Evolutionary conservation across 2,329 filamentous ascomycete species (phyloP).

Genomic region (Scedosporium minutisporum): DNA sequence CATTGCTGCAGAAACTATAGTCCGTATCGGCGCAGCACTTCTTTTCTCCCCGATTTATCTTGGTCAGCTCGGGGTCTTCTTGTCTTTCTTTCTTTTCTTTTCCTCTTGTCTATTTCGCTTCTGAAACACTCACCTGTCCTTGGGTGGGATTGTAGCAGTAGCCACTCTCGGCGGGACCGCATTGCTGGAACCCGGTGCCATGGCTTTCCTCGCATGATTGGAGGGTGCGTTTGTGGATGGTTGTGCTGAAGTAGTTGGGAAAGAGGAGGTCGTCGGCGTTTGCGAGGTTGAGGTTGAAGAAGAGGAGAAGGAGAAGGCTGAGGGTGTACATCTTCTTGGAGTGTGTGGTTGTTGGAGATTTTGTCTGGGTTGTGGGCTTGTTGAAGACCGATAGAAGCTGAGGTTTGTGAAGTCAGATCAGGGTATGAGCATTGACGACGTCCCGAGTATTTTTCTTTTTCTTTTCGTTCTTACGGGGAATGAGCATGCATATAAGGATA

Average conservation of each 20-base stretch:
- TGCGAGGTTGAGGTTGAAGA: not conserved
- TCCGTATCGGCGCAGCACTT: constrained; percentile 2
- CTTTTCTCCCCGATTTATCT: not conserved
- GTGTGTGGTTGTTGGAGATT: too few relatives aligned
- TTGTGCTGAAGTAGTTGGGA: not conserved
- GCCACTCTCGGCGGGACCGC: constrained; percentile 2
- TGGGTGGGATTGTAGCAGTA: constrained; percentile 3
- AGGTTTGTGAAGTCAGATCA: not conserved
- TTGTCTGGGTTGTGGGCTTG: too few relatives aligned
- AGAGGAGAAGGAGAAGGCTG: not conserved
- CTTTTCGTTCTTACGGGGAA: not conserved
- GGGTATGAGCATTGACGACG: not conserved
- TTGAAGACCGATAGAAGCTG: too few relatives aligned
- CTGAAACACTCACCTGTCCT: not conserved
- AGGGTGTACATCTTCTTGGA: not conserved
- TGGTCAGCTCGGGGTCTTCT: not conserved
- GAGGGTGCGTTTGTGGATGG: not conserved
- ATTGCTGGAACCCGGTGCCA: constrained; percentile 2
- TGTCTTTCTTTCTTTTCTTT: not conserved
- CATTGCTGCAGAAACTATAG: not conserved
- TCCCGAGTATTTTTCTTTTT: not conserved
- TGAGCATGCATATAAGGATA: not conserved
- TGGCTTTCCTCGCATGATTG: constrained; percentile 3
- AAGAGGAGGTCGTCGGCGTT: not conserved
- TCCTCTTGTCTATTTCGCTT: not conserved